These are phyloP conservation scores for Papiliotrema terrestris DNA, from an alignment of 1,284 basidiomycete species.

Conservation along the genomic window DNA sequence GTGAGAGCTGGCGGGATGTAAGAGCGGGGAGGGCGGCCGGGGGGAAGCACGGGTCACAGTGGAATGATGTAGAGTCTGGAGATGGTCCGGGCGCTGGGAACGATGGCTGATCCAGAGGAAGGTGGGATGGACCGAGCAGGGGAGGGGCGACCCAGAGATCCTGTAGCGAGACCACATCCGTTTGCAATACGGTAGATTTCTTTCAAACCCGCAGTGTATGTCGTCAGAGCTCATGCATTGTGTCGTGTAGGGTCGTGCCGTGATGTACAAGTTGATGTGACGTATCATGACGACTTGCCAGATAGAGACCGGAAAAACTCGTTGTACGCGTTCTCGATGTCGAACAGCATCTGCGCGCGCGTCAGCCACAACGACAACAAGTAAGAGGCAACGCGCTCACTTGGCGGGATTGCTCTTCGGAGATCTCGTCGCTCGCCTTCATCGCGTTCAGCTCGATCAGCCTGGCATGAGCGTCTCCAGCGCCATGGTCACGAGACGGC, in stretches of 20 bases:
- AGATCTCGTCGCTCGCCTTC: constrained; percentile 94
- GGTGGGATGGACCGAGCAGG: constrained; percentile 5
- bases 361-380: constrained; percentile 1
- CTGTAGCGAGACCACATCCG: constrained; percentile 13
- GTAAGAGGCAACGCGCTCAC: constrained; percentile 48
- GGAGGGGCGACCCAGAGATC: constrained; percentile 34
- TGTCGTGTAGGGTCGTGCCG: neutral
- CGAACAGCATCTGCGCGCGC: constrained; percentile 78
- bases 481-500: neutral
- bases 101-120: neutral
- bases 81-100: neutral
- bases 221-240: neutral
- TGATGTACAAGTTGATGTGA: neutral
- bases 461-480: constrained; percentile 54
- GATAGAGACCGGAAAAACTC: constrained; percentile 86
- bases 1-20: constrained; percentile 2
- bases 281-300: constrained; percentile 10
- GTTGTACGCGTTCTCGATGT: constrained; percentile 93
- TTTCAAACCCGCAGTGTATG: neutral
- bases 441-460: constrained; percentile 93
- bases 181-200: neutral
- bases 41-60: neutral
- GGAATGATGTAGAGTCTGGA: neutral
- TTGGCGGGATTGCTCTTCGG: constrained; percentile 92
- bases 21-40: neutral